phyloP scores from a whole-genome alignment of 2,329 filamentous ascomycete species.

The Diaporthe capsici region DNA sequence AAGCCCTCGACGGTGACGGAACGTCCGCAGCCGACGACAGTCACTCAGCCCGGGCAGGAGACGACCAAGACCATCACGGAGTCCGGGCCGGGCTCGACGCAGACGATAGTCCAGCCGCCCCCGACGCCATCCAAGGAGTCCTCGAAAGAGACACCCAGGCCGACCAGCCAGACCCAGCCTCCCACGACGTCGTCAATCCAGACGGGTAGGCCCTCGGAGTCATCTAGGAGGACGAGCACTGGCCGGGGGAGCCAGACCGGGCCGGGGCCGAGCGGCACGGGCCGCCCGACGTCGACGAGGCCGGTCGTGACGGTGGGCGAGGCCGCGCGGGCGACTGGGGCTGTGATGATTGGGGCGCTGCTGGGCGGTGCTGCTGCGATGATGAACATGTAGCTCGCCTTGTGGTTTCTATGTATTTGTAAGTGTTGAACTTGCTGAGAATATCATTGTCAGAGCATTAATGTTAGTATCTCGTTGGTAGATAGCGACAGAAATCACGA shows the following conservation, averaged over 20 bases:
- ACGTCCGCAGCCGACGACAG: background rate
- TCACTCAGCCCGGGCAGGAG: background rate
- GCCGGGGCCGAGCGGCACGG: background rate
- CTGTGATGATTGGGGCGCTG: constrained; percentile 33
- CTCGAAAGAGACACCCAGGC: background rate
- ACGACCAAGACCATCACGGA: constrained; percentile 17
- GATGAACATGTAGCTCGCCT: constrained; percentile 5
- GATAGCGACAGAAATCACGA: background rate
- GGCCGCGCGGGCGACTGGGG: background rate
- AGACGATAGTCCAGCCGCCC: constrained; percentile 2
- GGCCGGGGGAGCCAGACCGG: constrained; percentile 13
- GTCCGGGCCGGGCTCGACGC: background rate
- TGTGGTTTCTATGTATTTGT: background rate
- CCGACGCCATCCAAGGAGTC: background rate
- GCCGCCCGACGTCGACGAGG: constrained; percentile 16
- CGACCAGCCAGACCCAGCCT: background rate
- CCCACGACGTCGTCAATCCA: background rate
- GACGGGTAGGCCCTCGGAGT: background rate
- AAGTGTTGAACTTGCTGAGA: background rate
- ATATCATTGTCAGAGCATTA: background rate
- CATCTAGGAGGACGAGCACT: background rate
- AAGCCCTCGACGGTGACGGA: constrained; percentile 19
- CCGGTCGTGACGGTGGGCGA: constrained; percentile 25
- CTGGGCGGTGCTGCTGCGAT: constrained; percentile 29
- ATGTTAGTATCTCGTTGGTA: background rate